These are phyloP conservation scores for Epichloe festucae DNA, from an alignment of 2,329 filamentous ascomycete species.

Conservation along the genomic window DNA sequence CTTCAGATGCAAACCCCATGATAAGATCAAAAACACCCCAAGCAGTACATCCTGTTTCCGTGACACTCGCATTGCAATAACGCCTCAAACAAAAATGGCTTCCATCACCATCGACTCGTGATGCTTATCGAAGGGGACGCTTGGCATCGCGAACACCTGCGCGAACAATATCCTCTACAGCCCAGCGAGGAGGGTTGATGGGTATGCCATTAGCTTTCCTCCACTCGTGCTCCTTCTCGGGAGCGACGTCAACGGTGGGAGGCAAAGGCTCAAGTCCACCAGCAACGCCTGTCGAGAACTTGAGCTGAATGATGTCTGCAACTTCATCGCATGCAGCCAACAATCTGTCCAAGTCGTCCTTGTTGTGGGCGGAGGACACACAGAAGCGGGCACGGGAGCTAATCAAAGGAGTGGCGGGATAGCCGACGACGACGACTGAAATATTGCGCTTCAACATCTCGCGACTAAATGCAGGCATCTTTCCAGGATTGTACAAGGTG, in stretches of 20 bases:
- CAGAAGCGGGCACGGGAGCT: slow-evolving; percentile 93
- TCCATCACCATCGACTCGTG: background rate
- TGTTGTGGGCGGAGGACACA: slow-evolving; percentile 90
- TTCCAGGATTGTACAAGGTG: slow-evolving; percentile 93
- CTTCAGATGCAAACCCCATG: slow-evolving; percentile 8
- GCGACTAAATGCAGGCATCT: slow-evolving; percentile 96
- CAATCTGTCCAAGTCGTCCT: slow-evolving; percentile 89
- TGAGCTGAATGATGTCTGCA: slow-evolving; percentile 82
- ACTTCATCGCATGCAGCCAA: slow-evolving; percentile 85
- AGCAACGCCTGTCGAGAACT: slow-evolving; percentile 92
- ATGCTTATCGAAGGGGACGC: slow-evolving; percentile 47
- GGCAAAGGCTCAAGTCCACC: slow-evolving; percentile 70
- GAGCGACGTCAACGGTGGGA: slow-evolving; percentile 53
- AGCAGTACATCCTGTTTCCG: background rate
- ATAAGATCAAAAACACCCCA: slow-evolving; percentile 7
- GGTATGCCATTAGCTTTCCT: slow-evolving; percentile 50
- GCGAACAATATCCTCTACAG: slow-evolving; percentile 67
- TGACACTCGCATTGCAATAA: background rate
- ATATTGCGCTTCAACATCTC: slow-evolving; percentile 98
- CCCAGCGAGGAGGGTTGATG: slow-evolving; percentile 67
- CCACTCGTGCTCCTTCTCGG: slow-evolving; percentile 61
- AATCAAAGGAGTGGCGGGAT: slow-evolving; percentile 90
- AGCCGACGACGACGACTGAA: slow-evolving; percentile 91
- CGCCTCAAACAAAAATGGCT: background rate
- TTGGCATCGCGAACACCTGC: slow-evolving; percentile 66